Evolutionary conservation across 768 basidiomycete species (phyloP), one percentile per base, ranked within the genome.

Genomic region (Astraeus odoratus): DNA sequence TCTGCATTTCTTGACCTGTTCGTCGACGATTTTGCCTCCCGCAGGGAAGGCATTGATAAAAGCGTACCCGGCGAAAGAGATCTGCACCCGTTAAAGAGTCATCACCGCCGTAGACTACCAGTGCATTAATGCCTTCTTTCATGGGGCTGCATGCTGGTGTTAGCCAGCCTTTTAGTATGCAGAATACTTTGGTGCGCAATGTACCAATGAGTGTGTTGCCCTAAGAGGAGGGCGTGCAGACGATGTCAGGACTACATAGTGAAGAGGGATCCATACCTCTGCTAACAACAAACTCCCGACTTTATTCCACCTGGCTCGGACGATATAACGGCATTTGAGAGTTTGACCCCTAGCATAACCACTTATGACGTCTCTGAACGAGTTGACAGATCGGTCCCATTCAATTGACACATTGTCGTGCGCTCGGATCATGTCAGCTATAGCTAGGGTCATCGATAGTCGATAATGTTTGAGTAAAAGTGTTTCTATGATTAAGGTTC

Each of bases 201-300:
- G 92, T 94, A n/a, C 92, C 92, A 53, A 94, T 93, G 39, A 96
- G 73, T 0, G 93, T 96, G n/a, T 93, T 93, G 41, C 93, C 90
- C 89, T 92, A 58, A 12, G 30, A 6, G 4, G 19, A 4, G 47
- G 8, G 39, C 33, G 18, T 0, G 12, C 3, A n/a, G n/a, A n/a
- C n/a, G n/a, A n/a, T n/a, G 9, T 19, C 6, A 15, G 3, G 26
- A 4, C 10, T 22, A 1, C 15, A 19, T 22, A 23, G 3, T 35
- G 18, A 18, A 16, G 5, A n/a, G 6, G 12, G 16, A 9, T n/a
- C 63, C 78, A 45, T 53, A 84, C 90, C 75, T 96, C 80, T 25
- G 85, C 78, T 53, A 95, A 83, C 92, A 92, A 98, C 10, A n/a
- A n/a, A n/a, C 90, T 90, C 38, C 91, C 73, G 25, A 98, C 95